These are phyloP conservation scores for Conticribra weissflogii DNA, from an alignment of 108 stramenopile genomes.

Conservation along the genomic window DNA sequence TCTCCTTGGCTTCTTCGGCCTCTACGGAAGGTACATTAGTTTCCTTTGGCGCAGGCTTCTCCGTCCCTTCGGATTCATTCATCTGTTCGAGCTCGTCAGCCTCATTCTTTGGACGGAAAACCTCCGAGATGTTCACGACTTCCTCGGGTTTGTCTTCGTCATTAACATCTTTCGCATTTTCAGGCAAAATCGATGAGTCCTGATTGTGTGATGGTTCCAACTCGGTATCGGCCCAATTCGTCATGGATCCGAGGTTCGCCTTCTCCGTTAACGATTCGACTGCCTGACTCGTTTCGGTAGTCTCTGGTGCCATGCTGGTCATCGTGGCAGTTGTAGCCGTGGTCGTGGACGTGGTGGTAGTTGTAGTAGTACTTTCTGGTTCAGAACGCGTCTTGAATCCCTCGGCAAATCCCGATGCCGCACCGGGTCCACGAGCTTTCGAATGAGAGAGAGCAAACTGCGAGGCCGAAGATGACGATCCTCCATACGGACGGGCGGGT, in stretches of 20 bases:
- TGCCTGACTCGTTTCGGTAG: too few relatives aligned
- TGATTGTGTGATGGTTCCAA: too few relatives aligned
- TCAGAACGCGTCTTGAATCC: not conserved
- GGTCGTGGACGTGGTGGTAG: not conserved
- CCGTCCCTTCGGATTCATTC: too few relatives aligned
- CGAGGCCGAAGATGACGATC: conserved; percentile 15
- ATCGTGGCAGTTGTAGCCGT: too few relatives aligned
- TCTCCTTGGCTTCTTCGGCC: not conserved
- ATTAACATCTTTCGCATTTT: not conserved
- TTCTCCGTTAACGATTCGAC: too few relatives aligned
- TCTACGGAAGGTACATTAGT: not conserved
- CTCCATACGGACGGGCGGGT: not conserved
- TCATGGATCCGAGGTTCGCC: too few relatives aligned
- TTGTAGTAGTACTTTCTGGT: not conserved
- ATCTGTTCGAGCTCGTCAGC: too few relatives aligned
- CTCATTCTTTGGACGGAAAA: not conserved
- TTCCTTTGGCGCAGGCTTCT: not conserved
- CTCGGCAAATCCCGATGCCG: not conserved
- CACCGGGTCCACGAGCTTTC: not conserved
- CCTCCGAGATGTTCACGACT: not conserved
- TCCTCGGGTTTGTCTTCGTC: not conserved
- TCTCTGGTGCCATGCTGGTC: too few relatives aligned
- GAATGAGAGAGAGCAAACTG: conserved; percentile 23
- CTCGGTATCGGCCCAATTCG: too few relatives aligned
- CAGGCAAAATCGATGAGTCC: too few relatives aligned